Percentiles rank a stretch among this genome's conserved stretches.
These are phyloP conservation scores for Gleditsia sinensis DNA, from an alignment of 306 rosid species.

Conservation along the genomic window DNA sequence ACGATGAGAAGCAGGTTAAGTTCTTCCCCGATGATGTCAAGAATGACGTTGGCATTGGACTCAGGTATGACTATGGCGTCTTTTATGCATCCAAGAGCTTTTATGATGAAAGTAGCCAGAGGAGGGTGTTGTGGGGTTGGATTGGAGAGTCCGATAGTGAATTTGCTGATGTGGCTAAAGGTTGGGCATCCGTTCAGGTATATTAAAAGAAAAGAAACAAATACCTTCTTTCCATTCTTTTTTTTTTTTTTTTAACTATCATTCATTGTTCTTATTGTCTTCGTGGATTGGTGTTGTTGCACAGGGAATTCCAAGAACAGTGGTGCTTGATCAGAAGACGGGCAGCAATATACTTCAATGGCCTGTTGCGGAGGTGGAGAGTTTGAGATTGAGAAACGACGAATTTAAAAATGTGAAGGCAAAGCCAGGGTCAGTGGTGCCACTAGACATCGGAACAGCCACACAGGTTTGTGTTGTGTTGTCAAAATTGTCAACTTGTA, in stretches of 20 bases:
- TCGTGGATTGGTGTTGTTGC: conserved; percentile 13
- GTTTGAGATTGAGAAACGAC: conserved; percentile 56
- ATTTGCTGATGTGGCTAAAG: conserved; percentile 71
- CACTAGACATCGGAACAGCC: conserved; percentile 64
- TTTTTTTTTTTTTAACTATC: too few species aligned
- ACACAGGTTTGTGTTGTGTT: conserved; percentile 63
- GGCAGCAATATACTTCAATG: conserved; percentile 76
- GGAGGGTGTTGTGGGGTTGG: conserved; percentile 97
- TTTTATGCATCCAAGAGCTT: conserved; percentile 90
- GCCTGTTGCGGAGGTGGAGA: conserved; percentile 81
- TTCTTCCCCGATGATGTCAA: conserved; percentile 57
- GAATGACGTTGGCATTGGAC: conserved; percentile 76
- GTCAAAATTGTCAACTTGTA: neutral
- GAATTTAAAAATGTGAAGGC: conserved; percentile 52
- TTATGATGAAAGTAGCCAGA: conserved; percentile 52
- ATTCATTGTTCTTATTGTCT: too few species aligned
- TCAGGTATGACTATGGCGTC: conserved; percentile 75
- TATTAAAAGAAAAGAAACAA: too few species aligned
- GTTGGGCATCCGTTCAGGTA: conserved; percentile 93
- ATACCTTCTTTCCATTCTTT: too few species aligned
- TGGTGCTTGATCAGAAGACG: conserved; percentile 64
- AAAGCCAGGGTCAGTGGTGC: conserved; percentile 63
- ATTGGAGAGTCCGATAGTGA: conserved; percentile 89
- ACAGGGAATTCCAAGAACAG: conserved; percentile 84
- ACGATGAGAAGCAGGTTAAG: conserved; percentile 55